These are phyloP conservation scores for Incumbomyces lentus DNA, from an alignment of 2,329 filamentous ascomycete species.

Conservation along the genomic window DNA sequence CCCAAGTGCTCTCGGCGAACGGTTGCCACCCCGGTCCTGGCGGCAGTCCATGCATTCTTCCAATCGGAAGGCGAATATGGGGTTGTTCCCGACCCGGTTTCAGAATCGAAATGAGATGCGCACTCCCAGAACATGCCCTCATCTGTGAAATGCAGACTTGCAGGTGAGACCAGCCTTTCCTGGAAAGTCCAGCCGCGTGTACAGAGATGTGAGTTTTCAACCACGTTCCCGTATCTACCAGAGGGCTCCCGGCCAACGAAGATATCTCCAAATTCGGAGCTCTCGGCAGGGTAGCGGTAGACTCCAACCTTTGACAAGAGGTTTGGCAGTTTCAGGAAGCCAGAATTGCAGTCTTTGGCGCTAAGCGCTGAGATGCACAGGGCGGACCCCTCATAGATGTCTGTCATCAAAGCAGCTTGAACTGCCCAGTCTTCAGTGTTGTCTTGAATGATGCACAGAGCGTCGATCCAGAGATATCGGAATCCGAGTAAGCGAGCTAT, in stretches of 20 bases:
- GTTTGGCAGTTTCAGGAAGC: background rate
- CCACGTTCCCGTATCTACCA: background rate
- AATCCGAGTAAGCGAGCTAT: slow-evolving; percentile 9
- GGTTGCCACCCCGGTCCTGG: background rate
- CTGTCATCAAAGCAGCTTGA: slow-evolving; percentile 14
- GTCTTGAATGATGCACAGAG: slow-evolving; percentile 21
- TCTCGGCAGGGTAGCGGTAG: background rate
- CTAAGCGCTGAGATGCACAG: slow-evolving; percentile 10
- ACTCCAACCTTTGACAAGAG: background rate
- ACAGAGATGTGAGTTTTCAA: slow-evolving; percentile 4
- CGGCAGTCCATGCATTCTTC: background rate
- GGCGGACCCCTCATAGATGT: slow-evolving; percentile 10
- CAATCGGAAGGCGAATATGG: background rate
- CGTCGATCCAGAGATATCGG: slow-evolving; percentile 20
- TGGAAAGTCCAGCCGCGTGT: slow-evolving; percentile 12
- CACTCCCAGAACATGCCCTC: slow-evolving; percentile 14
- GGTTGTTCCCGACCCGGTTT: slow-evolving; percentile 3
- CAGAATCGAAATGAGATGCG: background rate
- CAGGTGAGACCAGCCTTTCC: slow-evolving; percentile 10
- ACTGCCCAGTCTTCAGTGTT: slow-evolving; percentile 10
- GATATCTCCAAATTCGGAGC: background rate
- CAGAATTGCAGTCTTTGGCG: background rate
- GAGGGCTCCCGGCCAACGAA: background rate
- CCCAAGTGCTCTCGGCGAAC: slow-evolving; percentile 2
- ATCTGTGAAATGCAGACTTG: slow-evolving; percentile 8